Conservation (phyloP, 768 basidiomycete genomes). For the Sistotremastrum suecicum region DNA sequence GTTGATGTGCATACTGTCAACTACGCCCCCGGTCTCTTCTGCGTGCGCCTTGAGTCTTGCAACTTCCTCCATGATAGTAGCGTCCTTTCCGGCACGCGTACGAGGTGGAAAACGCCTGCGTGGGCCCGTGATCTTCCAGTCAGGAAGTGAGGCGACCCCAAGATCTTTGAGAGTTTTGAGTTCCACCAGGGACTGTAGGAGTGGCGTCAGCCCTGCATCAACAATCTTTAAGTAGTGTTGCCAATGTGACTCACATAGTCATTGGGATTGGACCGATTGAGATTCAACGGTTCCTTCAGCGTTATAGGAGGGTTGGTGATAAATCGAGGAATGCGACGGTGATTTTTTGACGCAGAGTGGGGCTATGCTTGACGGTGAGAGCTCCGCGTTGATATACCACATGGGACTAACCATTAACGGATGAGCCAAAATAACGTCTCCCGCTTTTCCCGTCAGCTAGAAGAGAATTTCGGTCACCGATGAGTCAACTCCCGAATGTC, state of each 20-base stretch:
- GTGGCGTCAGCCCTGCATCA: too few relatives aligned
- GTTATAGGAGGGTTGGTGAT: conserved; percentile 55
- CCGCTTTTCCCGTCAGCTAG: conserved; percentile 35
- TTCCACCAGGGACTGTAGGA: conserved; percentile 18
- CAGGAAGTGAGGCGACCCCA: conserved; percentile 11
- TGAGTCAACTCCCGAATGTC: too few relatives aligned
- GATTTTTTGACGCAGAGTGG: conserved; percentile 49
- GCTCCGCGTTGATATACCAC: not conserved
- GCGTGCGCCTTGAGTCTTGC: conserved; percentile 14
- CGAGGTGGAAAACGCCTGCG: conserved; percentile 12
- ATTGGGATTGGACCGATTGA: conserved; percentile 26
- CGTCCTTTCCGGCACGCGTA: conserved; percentile 14
- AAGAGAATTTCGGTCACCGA: not conserved
- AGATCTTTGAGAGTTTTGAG: conserved; percentile 20
- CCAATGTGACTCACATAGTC: conserved; percentile 22
- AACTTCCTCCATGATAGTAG: conserved; percentile 12
- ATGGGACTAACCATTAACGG: conserved; percentile 35
- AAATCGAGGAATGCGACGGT: conserved; percentile 38
- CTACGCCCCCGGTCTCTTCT: conserved; percentile 9
- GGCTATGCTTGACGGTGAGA: conserved; percentile 3
- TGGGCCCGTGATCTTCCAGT: conserved; percentile 12
- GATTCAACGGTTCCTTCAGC: conserved; percentile 39
- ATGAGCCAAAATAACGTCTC: conserved; percentile 53
- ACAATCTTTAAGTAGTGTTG: too few relatives aligned
- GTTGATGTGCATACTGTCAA: conserved; percentile 16